phyloP scores from a whole-genome alignment of 176 grass and related monocot genomes.

The Triticum monococcum region DNA sequence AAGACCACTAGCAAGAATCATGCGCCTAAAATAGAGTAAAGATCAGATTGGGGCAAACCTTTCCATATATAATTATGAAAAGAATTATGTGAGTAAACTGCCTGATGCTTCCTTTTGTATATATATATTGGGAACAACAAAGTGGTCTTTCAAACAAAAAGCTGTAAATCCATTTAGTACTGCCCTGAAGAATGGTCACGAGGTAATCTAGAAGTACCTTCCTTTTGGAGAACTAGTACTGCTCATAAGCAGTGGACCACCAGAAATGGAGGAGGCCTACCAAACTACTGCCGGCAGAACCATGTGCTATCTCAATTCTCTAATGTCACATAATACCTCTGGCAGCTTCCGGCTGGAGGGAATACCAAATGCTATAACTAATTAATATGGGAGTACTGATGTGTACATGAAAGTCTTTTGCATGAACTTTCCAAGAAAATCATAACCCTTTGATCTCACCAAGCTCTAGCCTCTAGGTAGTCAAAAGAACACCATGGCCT shows the following conservation, averaged over 20 bases:
- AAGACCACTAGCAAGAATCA: constrained; percentile 80
- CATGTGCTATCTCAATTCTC: not conserved
- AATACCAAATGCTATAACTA: not conserved
- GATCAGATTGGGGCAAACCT: constrained; percentile 3
- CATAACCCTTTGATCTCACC: not conserved
- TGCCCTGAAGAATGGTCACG: not conserved
- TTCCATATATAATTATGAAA: too few species aligned
- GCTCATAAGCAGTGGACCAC: not conserved
- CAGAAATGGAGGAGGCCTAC: not conserved
- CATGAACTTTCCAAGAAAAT: not conserved
- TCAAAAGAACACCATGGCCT: constrained; percentile 3
- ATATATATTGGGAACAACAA: not conserved
- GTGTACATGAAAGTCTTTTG: not conserved
- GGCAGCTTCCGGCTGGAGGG: too few species aligned
- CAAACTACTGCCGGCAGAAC: not conserved
- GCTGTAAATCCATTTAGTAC: not conserved
- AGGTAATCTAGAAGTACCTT: not conserved
- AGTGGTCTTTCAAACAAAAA: not conserved
- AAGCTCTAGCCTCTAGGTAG: not conserved
- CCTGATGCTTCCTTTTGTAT: not conserved
- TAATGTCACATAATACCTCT: too few species aligned
- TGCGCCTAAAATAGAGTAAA: constrained; percentile 45
- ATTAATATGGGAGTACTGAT: not conserved
- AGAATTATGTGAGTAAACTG: not conserved
- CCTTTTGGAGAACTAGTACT: not conserved